Conservation (phyloP, 1,139 yeast species). For the Yamadazyma atlantica region DNA sequence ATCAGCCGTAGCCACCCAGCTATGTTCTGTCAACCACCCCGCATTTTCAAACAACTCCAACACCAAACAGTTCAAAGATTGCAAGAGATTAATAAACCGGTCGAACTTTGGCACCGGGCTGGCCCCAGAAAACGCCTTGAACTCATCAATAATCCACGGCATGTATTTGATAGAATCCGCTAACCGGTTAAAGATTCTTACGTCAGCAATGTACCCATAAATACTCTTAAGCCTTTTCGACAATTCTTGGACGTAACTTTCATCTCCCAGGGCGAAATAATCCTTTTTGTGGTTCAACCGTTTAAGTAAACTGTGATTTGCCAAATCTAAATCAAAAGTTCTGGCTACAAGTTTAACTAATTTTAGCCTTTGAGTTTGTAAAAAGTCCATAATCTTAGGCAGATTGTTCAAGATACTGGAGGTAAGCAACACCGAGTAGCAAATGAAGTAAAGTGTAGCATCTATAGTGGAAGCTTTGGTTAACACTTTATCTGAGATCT, state of each 20-base stretch:
- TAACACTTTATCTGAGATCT: conserved; percentile 42
- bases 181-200: conserved; percentile 54
- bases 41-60: conserved; percentile 54
- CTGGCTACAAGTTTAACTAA: conserved; percentile 19
- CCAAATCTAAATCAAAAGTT: conserved; percentile 19
- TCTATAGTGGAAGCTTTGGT: conserved; percentile 38
- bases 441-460: conserved; percentile 41
- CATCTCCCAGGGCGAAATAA: conserved; percentile 29
- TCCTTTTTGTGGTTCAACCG: conserved; percentile 18
- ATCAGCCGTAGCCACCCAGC: conserved; percentile 50
- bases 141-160: conserved; percentile 50
- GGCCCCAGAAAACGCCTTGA: conserved; percentile 24
- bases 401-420: conserved; percentile 44
- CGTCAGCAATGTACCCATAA: conserved; percentile 50
- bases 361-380: conserved; percentile 28
- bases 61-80: conserved; percentile 43
- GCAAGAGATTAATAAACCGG: conserved; percentile 38
- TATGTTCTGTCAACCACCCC: conserved; percentile 59
- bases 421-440: conserved; percentile 42
- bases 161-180: conserved; percentile 51
- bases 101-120: conserved; percentile 28
- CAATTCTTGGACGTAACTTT: not conserved
- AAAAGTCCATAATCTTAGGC: conserved; percentile 30
- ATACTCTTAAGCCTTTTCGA: conserved; percentile 29
- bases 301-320: no score